A percentile compares a stretch with the other conserved stretches of the same genome.
phyloP scores from a whole-genome alignment of 75 land plant species.

The Larix kaempferi region DNA sequence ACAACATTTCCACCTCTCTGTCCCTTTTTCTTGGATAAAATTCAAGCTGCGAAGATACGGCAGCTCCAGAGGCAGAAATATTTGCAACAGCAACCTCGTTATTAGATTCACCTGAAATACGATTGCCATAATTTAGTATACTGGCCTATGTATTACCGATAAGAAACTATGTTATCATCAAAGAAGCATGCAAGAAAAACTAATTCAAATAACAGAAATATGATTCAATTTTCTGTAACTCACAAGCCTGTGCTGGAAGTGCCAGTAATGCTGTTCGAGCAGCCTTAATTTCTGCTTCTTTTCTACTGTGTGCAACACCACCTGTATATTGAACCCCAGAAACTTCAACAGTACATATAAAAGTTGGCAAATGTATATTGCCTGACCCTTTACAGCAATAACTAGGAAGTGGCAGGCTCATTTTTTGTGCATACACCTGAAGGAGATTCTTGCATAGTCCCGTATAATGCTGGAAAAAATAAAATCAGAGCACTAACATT shows the following conservation, averaged over 20 bases:
- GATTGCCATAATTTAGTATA: background rate
- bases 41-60: background rate
- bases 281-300: slow-evolving; percentile 26
- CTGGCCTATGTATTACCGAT: background rate
- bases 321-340: slow-evolving; percentile 18
- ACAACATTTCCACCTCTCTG: too few relatives aligned
- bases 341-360: slow-evolving; percentile 16
- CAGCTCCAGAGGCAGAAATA: background rate
- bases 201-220: background rate
- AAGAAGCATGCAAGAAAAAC: background rate
- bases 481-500: background rate
- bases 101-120: slow-evolving; percentile 1
- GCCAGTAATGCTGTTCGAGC: slow-evolving; percentile 24
- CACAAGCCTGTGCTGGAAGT: slow-evolving; percentile 6
- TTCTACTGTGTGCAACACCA: slow-evolving; percentile 16
- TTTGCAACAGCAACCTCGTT: background rate
- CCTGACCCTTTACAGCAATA: slow-evolving; percentile 17
- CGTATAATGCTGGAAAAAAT: slow-evolving; percentile 17
- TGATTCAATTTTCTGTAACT: background rate
- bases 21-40: background rate
- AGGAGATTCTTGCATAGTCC: slow-evolving; percentile 25
- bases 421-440: slow-evolving; percentile 26
- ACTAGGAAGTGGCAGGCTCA: slow-evolving; percentile 10
- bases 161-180: background rate
- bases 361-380: slow-evolving; percentile 14